These are phyloP conservation scores for Vitis vinifera DNA, from an alignment of 164 flowering plant species.

Conservation along the genomic window DNA sequence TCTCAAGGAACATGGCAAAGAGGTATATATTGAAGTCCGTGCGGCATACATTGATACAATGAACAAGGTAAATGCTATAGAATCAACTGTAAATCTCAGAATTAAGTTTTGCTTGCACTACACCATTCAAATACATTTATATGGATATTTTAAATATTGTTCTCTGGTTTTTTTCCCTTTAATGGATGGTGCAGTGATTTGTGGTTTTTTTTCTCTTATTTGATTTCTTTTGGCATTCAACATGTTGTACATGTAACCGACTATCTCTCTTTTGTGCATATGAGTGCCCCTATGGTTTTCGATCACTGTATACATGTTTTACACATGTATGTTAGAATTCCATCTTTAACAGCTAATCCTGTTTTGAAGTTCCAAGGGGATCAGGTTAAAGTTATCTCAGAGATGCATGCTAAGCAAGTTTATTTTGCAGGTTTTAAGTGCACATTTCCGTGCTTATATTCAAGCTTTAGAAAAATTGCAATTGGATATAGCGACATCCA, in stretches of 20 bases:
- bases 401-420: background rate
- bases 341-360: no score
- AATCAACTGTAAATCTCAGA: background rate
- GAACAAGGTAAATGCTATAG: slow-evolving; percentile 69
- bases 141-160: no score
- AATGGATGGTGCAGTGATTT: no score
- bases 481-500: slow-evolving; percentile 86
- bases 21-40: slow-evolving; percentile 80
- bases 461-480: slow-evolving; percentile 95
- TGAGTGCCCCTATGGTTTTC: background rate
- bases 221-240: no score
- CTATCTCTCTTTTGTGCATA: no score
- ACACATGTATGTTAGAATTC: background rate
- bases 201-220: no score
- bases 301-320: background rate
- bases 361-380: no score
- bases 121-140: slow-evolving; percentile 1
- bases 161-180: no score
- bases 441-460: slow-evolving; percentile 96
- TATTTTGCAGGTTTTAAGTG: slow-evolving; percentile 77
- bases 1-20: slow-evolving; percentile 94
- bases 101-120: background rate
- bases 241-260: no score
- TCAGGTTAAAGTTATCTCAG: no score
- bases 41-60: slow-evolving; percentile 93